A percentile compares a stretch with the other conserved stretches of the same genome.
Evolutionary conservation across 2,329 filamentous ascomycete genomes (phyloP).

Genomic region (Cryphonectria parasitica): DNA sequence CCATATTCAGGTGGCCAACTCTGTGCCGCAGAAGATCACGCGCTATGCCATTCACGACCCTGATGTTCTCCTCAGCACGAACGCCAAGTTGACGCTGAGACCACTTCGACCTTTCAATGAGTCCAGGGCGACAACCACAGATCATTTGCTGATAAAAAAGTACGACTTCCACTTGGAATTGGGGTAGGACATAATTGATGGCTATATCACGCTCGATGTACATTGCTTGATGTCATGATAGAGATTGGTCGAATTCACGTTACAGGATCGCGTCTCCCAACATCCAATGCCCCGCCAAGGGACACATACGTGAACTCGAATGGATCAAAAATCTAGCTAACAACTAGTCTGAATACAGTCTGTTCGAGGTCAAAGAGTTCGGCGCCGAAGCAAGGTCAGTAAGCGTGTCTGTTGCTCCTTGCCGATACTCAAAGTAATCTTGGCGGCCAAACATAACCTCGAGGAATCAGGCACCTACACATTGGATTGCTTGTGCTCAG

Average conservation of each 20-base stretch:
- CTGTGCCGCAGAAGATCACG: neutral
- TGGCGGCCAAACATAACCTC: neutral
- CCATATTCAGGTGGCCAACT: neutral
- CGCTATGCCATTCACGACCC: no score
- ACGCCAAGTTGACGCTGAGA: no score
- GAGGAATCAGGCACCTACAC: neutral
- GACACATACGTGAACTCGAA: neutral
- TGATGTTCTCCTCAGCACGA: no score
- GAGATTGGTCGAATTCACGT: neutral
- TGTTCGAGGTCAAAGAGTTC: neutral
- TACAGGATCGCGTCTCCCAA: neutral
- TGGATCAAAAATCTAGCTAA: neutral
- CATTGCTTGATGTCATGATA: no score
- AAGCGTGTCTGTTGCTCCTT: neutral
- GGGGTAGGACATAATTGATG: neutral
- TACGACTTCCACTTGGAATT: neutral
- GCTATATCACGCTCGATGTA: neutral
- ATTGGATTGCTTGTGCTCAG: neutral
- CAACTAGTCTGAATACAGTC: neutral
- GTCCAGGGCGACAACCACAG: no score
- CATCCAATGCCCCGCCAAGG: neutral
- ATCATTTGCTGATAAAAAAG: no score
- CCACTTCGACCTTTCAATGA: no score
- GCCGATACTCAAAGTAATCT: neutral
- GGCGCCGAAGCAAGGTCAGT: neutral